Percentiles rank a stretch among this genome's conserved stretches.
Evolutionary conservation across 768 basidiomycete genomes (phyloP).

Genomic region (Phanerochaete sordida): DNA sequence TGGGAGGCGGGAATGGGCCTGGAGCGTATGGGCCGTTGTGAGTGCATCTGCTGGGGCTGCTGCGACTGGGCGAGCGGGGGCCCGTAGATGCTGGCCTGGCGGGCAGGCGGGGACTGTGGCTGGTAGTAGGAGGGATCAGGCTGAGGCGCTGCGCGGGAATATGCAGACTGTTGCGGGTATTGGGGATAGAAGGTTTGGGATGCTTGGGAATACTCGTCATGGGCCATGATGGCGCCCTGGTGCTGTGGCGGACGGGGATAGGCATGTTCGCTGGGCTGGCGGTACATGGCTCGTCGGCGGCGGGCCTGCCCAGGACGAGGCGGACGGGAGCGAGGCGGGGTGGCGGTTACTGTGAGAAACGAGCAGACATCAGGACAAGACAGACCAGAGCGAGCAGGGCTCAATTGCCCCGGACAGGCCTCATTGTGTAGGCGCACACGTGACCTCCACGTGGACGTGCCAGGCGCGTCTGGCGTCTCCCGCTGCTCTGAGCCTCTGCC

Average conservation of each 20-base stretch:
- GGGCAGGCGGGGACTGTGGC: background rate
- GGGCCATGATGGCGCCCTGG: background rate
- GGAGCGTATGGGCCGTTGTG: background rate
- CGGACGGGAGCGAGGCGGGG: background rate
- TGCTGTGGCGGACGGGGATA: background rate
- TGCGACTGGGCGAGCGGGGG: background rate
- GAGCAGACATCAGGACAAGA: background rate
- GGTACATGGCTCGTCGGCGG: background rate
- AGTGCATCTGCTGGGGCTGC: background rate
- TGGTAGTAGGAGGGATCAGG: background rate
- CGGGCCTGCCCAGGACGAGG: background rate
- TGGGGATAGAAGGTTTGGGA: background rate
- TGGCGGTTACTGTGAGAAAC: background rate
- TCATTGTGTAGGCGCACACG: constrained; percentile 1
- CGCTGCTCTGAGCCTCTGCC: constrained; percentile 4
- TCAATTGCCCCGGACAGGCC: background rate
- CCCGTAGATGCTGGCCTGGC: background rate
- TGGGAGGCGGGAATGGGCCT: background rate
- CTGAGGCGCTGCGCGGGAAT: background rate
- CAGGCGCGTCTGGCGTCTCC: constrained; percentile 12
- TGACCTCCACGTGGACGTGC: constrained; percentile 6
- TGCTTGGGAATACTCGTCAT: constrained; percentile 4
- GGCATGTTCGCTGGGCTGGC: background rate
- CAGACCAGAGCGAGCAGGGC: background rate
- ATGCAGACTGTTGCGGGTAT: background rate